A percentile compares a stretch with the other conserved stretches of the same genome.
Evolutionary conservation across 2,329 filamentous ascomycete species (phyloP).

Genomic region (Epichloe elymi): DNA sequence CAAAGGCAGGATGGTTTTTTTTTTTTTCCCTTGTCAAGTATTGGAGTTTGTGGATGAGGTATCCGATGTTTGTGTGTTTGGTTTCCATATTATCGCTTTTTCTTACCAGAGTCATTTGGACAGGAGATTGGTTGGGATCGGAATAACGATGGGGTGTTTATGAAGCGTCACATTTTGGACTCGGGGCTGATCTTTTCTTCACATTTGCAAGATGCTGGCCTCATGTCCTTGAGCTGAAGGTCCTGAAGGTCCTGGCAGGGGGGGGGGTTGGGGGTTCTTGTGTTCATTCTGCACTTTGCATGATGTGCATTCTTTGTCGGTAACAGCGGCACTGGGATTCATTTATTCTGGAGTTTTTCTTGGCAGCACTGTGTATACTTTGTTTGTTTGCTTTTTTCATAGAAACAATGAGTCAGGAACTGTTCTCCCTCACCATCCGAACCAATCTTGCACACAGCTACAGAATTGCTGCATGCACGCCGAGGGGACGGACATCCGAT

Average conservation of each 20-base stretch:
- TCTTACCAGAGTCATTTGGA: neutral
- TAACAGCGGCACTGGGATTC: neutral
- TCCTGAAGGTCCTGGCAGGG: neutral
- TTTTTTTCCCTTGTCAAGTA: neutral
- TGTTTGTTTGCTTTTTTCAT: neutral
- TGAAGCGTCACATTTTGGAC: neutral
- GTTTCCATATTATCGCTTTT: neutral
- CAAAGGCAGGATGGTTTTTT: neutral
- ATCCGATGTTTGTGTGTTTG: neutral
- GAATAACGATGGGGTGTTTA: neutral
- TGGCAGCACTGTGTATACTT: neutral
- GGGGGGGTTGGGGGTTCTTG: neutral
- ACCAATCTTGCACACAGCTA: no score
- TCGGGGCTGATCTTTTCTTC: neutral
- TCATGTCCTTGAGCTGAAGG: neutral
- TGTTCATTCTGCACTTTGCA: neutral
- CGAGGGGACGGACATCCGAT: no score
- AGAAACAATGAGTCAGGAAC: neutral
- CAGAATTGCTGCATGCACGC: no score
- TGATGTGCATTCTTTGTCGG: neutral
- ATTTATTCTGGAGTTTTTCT: neutral
- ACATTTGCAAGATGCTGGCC: neutral
- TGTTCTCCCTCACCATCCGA: neutral
- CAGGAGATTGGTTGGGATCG: neutral
- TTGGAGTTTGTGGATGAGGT: neutral